Evolutionary conservation across 169 alveolate species (phyloP), one percentile per base, ranked within the genome.

Genomic region (Toxoplasma gondii): DNA sequence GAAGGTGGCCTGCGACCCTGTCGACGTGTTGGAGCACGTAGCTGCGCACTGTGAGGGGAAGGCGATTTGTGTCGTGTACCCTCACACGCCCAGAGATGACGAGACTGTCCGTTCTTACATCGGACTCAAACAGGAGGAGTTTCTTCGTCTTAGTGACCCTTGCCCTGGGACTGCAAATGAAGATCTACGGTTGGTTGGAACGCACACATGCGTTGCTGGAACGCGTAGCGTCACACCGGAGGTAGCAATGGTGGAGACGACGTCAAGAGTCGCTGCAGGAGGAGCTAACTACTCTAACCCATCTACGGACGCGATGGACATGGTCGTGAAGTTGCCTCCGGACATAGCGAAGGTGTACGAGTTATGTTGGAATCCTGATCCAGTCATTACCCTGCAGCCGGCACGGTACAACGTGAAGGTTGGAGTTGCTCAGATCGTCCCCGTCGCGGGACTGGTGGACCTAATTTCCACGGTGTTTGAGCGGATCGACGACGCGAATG

Each of bases 341-440:
- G 95, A 67, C 34, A 36, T 44, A 1, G 87, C 95, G 29, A 86
- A 92, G 16, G 41, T 93, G 44, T 93, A 86, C 54, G 74, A 87
- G 64, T 64, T 93, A 31, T 93, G 95, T 90, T 93, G 95, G 95
- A 93, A 93, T 44, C 91, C 95, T 34, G 91, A 69, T 0, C 44
- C 39, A 34, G n/a, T 53, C 38, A 82, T 53, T 39, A 69, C 54
- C 83, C 36, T 43, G 34, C 90, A 93, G n/a, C 93, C 95, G 54
- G 36, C 88, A 4, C 86, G 88, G 24, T 93, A 93, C 74, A 84
- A 84, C 29, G 91, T 58, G 93, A 69, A 39, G 64, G 43, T 93
- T 29, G 95, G 95, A 22, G 29, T 39, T n/a, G n/a, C 87, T n/a
- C 93, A 93, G 83, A 82, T 87, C 43, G 16, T 86, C 38, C 90